Percentiles rank a stretch among this genome's conserved stretches.
These are phyloP conservation scores for Pogostemon cablin DNA, from an alignment of 257 asterid genomes.

Conservation along the genomic window DNA sequence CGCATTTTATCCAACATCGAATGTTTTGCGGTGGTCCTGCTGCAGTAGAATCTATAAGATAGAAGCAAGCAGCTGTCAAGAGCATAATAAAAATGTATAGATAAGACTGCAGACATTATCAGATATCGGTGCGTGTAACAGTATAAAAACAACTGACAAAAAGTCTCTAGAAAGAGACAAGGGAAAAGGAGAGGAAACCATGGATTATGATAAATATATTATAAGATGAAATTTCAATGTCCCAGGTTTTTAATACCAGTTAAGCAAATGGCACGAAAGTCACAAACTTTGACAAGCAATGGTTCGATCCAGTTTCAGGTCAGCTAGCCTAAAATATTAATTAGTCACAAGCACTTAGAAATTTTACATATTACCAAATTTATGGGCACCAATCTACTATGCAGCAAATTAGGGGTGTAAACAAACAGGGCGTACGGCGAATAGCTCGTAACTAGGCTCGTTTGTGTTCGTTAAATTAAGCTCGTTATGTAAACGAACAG, in stretches of 20 bases:
- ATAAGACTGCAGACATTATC: neutral
- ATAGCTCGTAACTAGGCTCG: too few species aligned
- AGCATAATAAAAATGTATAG: constrained; percentile 24
- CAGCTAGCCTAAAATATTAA: neutral
- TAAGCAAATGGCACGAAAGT: constrained; percentile 3
- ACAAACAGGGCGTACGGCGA: too few species aligned
- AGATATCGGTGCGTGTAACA: constrained; percentile 10
- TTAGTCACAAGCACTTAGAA: neutral
- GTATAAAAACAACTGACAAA: constrained; percentile 6
- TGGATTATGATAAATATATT: neutral
- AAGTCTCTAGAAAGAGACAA: constrained; percentile 9
- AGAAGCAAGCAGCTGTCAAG: constrained; percentile 34
- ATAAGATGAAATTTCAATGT: neutral
- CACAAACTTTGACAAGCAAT: neutral
- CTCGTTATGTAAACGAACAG: too few species aligned
- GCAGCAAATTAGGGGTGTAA: neutral
- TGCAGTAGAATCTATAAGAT: constrained; percentile 48
- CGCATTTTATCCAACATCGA: constrained; percentile 67
- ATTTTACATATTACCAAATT: constrained; percentile 16
- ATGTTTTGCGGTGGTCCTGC: constrained; percentile 87
- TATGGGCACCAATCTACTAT: constrained; percentile 9
- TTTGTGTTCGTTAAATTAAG: too few species aligned
- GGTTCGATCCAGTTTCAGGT: neutral
- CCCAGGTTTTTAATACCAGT: constrained; percentile 3
- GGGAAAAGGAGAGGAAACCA: constrained; percentile 15